Evolutionary conservation across 768 basidiomycete genomes (phyloP), one percentile per base, ranked within the genome.

Genomic region (Daedaleopsis nitida): DNA sequence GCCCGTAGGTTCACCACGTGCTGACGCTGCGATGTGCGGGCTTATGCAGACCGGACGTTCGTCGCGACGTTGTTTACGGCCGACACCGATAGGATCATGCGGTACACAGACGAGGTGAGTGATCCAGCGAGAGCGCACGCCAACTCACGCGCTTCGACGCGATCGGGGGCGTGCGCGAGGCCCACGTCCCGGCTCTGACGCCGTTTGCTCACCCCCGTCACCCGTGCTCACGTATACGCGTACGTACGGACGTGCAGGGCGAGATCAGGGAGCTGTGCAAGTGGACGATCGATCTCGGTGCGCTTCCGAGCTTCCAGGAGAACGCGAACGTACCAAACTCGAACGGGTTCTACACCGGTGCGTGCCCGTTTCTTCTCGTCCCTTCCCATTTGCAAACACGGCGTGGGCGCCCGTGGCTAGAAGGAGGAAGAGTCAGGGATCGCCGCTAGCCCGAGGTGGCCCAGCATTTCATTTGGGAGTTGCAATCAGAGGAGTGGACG

Each of bases 221-320:
- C n/a, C n/a, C 55, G 37, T 11, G 35, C 19, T 10, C 43, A 27
- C 44, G 32, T 51, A 2, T 42, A 17, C 32, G 44, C 11, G 27
- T 48, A 53, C 45, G 44, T 13, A 13, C 43, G n/a, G 38, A n/a
- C 27, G n/a, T 27, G 59, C 63, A 83, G 81, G 89, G 89, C 32
- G 89, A 89, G 68, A 86, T 84, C 4, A 76, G 71, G 62, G 89
- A 92, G 70, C 74, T 92, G 50, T 92, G 90, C 77, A 88, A 89
- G 75, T 94, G 92, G 92, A 93, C 89, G 11, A 92, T 94, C 37
- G 88, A 94, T 73, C 80, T 94, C 53, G 84, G 85, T 45, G 81
- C 87, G 24, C 75, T 94, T 55, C 92, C 92, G 42, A 86, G 85
- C 52, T 94, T 93, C 78, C 87, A 83, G 70, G 84, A 86, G 63